Conservation (phyloP, 2,329 filamentous ascomycete species). For the Monilinia polystroma region DNA sequence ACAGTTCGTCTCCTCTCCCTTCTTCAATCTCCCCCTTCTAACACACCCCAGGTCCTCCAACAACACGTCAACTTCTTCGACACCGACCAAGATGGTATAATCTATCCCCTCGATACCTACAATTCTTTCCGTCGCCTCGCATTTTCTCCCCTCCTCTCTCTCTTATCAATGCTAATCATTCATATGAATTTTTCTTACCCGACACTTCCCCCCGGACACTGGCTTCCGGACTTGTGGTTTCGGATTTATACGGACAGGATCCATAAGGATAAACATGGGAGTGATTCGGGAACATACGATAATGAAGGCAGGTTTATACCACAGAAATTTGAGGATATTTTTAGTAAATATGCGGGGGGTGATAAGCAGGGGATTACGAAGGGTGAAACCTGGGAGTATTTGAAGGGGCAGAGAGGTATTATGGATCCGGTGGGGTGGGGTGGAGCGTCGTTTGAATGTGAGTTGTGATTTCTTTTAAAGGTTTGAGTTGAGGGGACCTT, state of each 20-base stretch:
- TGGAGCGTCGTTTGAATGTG: constrained; percentile 40
- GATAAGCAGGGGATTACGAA: constrained; percentile 44
- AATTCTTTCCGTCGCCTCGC: constrained; percentile 48
- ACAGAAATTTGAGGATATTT: constrained; percentile 52
- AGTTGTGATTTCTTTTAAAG: constrained; percentile 26
- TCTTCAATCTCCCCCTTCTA: not conserved
- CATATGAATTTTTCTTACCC: constrained; percentile 51
- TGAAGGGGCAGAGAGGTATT: constrained; percentile 45
- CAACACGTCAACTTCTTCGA: constrained; percentile 56
- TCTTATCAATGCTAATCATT: constrained; percentile 49
- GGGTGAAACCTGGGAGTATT: constrained; percentile 41
- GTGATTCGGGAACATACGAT: constrained; percentile 49
- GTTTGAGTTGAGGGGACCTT: no score
- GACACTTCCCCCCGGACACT: constrained; percentile 41
- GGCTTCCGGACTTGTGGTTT: constrained; percentile 46
- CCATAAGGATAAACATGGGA: constrained; percentile 46
- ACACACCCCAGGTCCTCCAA: constrained; percentile 46
- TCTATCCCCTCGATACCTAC: constrained; percentile 54
- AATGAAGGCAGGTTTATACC: constrained; percentile 50
- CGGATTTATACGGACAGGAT: constrained; percentile 40
- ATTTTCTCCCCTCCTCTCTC: constrained; percentile 46
- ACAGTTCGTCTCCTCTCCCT: constrained; percentile 24
- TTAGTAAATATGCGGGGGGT: constrained; percentile 46
- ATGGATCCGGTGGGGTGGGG: constrained; percentile 46
- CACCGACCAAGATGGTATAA: constrained; percentile 50